Percentiles rank a stretch among this genome's conserved stretches.
Evolutionary conservation across 306 rosid species (phyloP).

Genomic region (Fragaria vesca): DNA sequence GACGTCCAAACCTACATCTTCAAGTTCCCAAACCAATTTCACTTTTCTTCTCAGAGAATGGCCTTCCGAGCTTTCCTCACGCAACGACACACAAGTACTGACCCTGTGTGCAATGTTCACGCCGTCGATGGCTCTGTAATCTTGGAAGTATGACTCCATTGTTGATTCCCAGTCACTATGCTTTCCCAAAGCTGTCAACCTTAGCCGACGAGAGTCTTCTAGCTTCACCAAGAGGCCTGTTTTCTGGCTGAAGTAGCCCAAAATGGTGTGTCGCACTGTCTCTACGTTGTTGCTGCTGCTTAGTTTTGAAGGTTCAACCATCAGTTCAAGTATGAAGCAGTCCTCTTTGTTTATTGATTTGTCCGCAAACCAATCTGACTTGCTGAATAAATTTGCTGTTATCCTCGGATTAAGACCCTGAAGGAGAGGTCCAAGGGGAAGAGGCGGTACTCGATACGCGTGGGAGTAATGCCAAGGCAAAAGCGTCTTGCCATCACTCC

Average conservation of each 20-base stretch:
- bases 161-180: constrained; percentile 69
- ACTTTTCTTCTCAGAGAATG: constrained; percentile 53
- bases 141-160: constrained; percentile 65
- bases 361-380: constrained; percentile 64
- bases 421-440: constrained; percentile 77
- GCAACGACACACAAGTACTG: constrained; percentile 54
- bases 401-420: constrained; percentile 92
- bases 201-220: constrained; percentile 71
- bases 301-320: constrained; percentile 47
- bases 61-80: constrained; percentile 47
- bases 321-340: constrained; percentile 64
- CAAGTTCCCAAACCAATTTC: constrained; percentile 77
- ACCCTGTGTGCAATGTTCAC: constrained; percentile 70
- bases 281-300: constrained; percentile 56
- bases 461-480: constrained; percentile 98
- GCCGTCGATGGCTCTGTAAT: constrained; percentile 65
- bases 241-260: constrained; percentile 89
- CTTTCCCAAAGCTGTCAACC: constrained; percentile 44
- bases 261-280: constrained; percentile 68
- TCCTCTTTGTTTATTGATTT: constrained; percentile 65
- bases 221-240: constrained; percentile 78
- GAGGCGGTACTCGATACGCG: constrained; percentile 83
- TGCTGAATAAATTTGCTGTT: constrained; percentile 63
- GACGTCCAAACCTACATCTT: constrained; percentile 73
- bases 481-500: constrained; percentile 78